Base-by-base conservation (phyloP, 1,284 basidiomycete genomes). In the Filobasidium uniguttulatum region DNA sequence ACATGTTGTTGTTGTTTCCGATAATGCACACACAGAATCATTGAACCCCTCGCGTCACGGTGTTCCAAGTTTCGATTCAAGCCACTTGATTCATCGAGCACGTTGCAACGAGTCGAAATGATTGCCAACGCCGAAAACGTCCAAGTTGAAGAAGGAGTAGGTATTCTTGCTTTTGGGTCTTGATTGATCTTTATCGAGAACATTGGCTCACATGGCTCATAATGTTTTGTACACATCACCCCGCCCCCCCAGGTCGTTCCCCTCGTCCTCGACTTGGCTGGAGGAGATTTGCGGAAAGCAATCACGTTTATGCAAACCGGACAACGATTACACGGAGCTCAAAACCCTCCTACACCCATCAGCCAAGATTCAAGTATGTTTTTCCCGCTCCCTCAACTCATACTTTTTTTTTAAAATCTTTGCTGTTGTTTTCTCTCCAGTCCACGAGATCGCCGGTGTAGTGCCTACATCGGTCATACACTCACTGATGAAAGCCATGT, bases 31-130 rank as follows among this genome's bases (percentile, higher is more conserved):
- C 22, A n/a, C 59, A 96, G 93, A 62, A 98, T 99, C 58, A 99
- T 99, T 54, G 94, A 98, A 64, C 94, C 94, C 0, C 77, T 99
- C 22, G 89, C 94, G 15, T 97, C 93, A n/a, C 81, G 94, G 48
- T 99, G 94, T 70, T 94, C 89, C 53, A 99, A 99, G 72, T 98
- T 99, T 72, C 83, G 94, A 38, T 99, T 98, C 73, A 88, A 87
- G 22, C 86, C 91, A 2, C 77, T 99, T 25, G 90, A 91, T 62
- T 72, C 79, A 7, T 67, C 72, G 5, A 88, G 86, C 15, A 84
- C 89, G 4, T 77, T 80, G 47, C 69, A 75, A 8, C 79, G 94
- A 46, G 77, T 99, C 10, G 73, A 79, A 48, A 77, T 85, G 60
- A 94, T 99, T 52, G 88, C 90, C 1, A 49, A 62, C 2, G 65